These are phyloP conservation scores for Nematocida major DNA, from an alignment of 371 early-diverging fungal species.

Conservation along the genomic window DNA sequence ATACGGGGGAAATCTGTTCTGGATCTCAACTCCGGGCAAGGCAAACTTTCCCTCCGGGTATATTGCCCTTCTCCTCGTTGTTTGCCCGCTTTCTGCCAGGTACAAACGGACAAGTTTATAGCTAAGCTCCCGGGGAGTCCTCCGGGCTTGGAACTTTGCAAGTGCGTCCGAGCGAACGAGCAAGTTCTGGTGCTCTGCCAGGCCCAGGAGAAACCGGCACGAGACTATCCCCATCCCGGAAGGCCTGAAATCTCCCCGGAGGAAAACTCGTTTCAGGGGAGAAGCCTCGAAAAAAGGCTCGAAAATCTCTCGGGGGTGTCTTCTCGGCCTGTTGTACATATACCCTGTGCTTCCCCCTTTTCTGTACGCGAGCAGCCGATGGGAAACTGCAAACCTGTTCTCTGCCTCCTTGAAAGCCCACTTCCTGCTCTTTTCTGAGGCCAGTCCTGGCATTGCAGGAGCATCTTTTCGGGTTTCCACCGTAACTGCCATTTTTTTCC, in stretches of 20 bases:
- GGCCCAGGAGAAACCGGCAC: not conserved
- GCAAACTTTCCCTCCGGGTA: not conserved
- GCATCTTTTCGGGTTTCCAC: not conserved
- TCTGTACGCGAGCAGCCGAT: not conserved
- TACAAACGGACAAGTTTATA: not conserved
- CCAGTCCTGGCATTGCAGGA: not conserved
- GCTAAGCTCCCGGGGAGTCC: not conserved
- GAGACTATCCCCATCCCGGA: slow-evolving; percentile 27
- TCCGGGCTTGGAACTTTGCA: not conserved
- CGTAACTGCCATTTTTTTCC: not conserved
- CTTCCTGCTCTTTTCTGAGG: not conserved
- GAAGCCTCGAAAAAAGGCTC: not conserved
- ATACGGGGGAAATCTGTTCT: slow-evolving; percentile 19
- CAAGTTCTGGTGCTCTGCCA: slow-evolving; percentile 6
- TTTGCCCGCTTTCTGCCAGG: slow-evolving; percentile 27
- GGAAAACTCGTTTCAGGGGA: not conserved
- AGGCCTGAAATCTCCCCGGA: not conserved
- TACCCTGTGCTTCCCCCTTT: not conserved
- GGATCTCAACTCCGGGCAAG: not conserved
- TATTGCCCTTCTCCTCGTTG: not conserved
- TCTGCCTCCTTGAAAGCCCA: not conserved
- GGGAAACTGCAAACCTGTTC: slow-evolving; percentile 11
- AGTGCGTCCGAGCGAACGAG: not conserved
- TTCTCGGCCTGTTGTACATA: slow-evolving; percentile 40
- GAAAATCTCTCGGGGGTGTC: slow-evolving; percentile 7